Percentiles rank a stretch among this genome's conserved stretches.
phyloP scores from a whole-genome alignment of 495 filamentous ascomycete genomes.

The Evernia prunastri region DNA sequence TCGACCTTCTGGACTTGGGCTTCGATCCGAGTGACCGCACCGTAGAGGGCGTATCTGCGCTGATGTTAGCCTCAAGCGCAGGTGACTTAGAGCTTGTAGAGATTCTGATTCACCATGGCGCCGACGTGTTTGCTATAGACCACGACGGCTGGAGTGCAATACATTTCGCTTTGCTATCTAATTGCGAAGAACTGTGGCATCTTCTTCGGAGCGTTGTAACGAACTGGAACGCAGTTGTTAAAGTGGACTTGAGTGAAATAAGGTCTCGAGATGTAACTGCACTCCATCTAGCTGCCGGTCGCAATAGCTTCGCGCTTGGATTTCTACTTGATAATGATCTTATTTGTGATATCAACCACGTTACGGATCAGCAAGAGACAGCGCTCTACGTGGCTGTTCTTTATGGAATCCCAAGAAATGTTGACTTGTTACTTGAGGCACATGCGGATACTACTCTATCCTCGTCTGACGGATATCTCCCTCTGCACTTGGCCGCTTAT shows the following conservation, averaged over 20 bases:
- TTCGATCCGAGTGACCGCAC: constrained; percentile 4
- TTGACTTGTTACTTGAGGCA: background rate
- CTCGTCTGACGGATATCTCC: background rate
- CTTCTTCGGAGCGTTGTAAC: background rate
- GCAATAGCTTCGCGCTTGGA: background rate
- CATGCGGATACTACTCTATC: constrained; percentile 7
- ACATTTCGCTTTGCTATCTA: constrained; percentile 12
- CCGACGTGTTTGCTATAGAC: background rate
- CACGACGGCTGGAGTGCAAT: constrained; percentile 10
- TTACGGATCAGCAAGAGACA: constrained; percentile 1
- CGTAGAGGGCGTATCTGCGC: background rate
- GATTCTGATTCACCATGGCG: constrained; percentile 6
- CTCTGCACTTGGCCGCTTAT: constrained; percentile 2
- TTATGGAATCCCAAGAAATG: background rate
- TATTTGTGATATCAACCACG: constrained; percentile 1
- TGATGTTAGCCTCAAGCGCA: constrained; percentile 9
- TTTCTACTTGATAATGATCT: constrained; percentile 12
- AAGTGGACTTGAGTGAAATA: background rate
- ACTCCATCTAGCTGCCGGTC: constrained; percentile 10
- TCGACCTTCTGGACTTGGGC: constrained; percentile 1
- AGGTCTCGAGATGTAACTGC: background rate
- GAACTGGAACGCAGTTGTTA: constrained; percentile 5
- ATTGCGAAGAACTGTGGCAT: background rate
- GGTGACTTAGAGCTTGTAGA: constrained; percentile 6
- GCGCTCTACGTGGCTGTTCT: constrained; percentile 1